Conservation (phyloP, 495 filamentous ascomycete species). For the Neurospora sp. region DNA sequence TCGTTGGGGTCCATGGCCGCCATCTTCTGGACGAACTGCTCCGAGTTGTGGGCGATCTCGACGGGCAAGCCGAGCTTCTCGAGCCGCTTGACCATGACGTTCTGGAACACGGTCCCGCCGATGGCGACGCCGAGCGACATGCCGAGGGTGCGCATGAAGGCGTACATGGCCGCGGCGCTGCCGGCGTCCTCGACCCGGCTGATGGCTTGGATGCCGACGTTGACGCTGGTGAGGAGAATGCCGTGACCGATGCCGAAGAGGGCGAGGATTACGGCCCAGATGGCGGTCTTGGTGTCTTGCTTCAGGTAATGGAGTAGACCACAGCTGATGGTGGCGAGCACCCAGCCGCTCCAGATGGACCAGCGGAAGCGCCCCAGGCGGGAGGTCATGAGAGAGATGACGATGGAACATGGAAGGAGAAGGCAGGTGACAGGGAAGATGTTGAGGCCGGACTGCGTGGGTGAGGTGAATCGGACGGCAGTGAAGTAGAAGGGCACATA, state of each 20-base stretch:
- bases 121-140: conserved; percentile 56
- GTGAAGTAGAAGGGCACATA: conserved; percentile 57
- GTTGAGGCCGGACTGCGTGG: conserved; percentile 41
- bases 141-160: conserved; percentile 50
- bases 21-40: conserved; percentile 34
- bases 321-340: conserved; percentile 35
- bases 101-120: conserved; percentile 53
- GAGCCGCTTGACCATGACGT: conserved; percentile 39
- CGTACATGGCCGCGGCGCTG: conserved; percentile 48
- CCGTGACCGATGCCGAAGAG: conserved; percentile 46
- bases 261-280: conserved; percentile 45
- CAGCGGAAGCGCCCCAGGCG: conserved; percentile 43
- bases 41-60: conserved; percentile 33
- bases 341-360: conserved; percentile 50
- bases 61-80: conserved; percentile 26
- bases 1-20: conserved; percentile 12
- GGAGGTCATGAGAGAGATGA: conserved; percentile 40
- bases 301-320: conserved; percentile 40
- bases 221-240: conserved; percentile 40
- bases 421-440: conserved; percentile 21
- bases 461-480: conserved; percentile 43
- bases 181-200: conserved; percentile 38
- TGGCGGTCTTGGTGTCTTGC: conserved; percentile 31
- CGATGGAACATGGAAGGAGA: conserved; percentile 28
- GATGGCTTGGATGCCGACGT: conserved; percentile 44